Evolutionary conservation across 345 rosid species (phyloP), one percentile per base, ranked within the genome.

Genomic region (Leavenworthia alabamica): DNA sequence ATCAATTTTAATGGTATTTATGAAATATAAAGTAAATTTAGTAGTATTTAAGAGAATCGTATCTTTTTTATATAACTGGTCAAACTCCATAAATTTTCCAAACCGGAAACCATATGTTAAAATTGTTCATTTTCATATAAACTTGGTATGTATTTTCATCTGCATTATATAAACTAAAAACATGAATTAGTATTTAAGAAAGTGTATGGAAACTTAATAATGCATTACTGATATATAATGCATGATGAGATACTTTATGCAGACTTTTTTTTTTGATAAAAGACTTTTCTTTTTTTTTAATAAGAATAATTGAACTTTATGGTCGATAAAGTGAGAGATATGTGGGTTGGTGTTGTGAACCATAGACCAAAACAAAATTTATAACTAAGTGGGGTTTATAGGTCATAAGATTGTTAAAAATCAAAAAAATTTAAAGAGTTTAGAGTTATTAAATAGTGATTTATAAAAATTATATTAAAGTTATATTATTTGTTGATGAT

Each of bases 301-400:
- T 9, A 40, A 44, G 45, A 36, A 27, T 61, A 5, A 69, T 51
- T 43, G 63, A 61, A 14, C 68, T 62, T 53, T 70, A 13, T 60
- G 50, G 63, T 62, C 62, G 20, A 46, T 46, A 62, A 62, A 70
- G 68, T 54, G 53, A 53, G 24, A 16, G 16, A 52, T 15, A 3
- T 22, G 63, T 69, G 74, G 68, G 68, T 70, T 70, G 63, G 62
- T 62, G 74, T 40, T 62, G 74, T 40, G 19, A 53, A 19, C 57
- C 73, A 60, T 61, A 31, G 26, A 40, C 17, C 15, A 24, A 13
- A 22, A 20, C 33, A 37, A 37, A 10, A 47, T 29, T 27, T 17
- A 47, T 3, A 57, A 27, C 48, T 15, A n/a, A n/a, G n/a, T n/a
- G n/a, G n/a, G n/a, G n/a, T n/a, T n/a, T n/a, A n/a, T n/a, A n/a